Conservation (phyloP, 2,329 filamentous ascomycete species). For the Fusarium musae region DNA sequence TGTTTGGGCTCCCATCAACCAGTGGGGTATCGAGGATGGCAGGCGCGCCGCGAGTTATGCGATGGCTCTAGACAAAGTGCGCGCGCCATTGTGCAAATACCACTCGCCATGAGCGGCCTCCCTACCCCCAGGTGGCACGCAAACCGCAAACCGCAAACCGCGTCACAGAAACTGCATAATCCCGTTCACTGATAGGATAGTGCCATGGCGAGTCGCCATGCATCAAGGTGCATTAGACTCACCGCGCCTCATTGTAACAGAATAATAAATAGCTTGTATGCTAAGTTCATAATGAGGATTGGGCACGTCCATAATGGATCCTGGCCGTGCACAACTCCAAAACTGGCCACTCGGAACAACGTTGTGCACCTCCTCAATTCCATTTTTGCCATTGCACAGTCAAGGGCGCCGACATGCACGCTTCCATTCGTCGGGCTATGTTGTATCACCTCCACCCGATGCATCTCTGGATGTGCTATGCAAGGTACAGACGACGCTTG, state of each 20-base stretch:
- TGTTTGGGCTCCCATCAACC: slow-evolving; percentile 28
- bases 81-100: slow-evolving; percentile 38
- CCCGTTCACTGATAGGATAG: slow-evolving; percentile 47
- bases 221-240: slow-evolving; percentile 34
- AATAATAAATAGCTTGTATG: slow-evolving; percentile 21
- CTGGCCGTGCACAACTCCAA: slow-evolving; percentile 40
- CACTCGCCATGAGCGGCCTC: slow-evolving; percentile 40
- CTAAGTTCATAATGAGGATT: slow-evolving; percentile 27
- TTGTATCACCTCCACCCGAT: slow-evolving; percentile 45
- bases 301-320: slow-evolving; percentile 25
- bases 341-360: slow-evolving; percentile 42
- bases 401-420: slow-evolving; percentile 43
- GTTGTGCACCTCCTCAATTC: slow-evolving; percentile 35
- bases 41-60: slow-evolving; percentile 44
- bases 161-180: slow-evolving; percentile 53
- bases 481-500: slow-evolving; percentile 44
- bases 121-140: slow-evolving; percentile 43
- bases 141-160: slow-evolving; percentile 27
- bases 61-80: slow-evolving; percentile 34
- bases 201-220: slow-evolving; percentile 33
- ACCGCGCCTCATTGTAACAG: slow-evolving; percentile 35
- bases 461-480: slow-evolving; percentile 40
- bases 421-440: slow-evolving; percentile 46
- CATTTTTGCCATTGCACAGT: slow-evolving; percentile 12
- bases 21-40: slow-evolving; percentile 37